A percentile compares a stretch with the other conserved stretches of the same genome.
These are phyloP conservation scores for Aureobasidium sp. DNA, from an alignment of 2,329 filamentous ascomycete species.

Conservation along the genomic window DNA sequence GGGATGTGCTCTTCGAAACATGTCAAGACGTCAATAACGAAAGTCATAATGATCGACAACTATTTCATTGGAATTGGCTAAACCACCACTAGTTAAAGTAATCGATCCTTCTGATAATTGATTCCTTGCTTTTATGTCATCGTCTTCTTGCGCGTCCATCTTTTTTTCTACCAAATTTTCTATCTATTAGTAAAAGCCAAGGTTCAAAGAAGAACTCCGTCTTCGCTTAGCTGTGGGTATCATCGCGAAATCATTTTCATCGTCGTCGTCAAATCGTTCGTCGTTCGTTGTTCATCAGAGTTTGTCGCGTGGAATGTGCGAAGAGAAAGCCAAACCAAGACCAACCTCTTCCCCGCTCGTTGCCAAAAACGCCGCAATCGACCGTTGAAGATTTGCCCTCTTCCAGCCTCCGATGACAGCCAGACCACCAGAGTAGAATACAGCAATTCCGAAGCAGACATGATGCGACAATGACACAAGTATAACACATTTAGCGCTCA, in stretches of 20 bases:
- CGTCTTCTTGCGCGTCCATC: not conserved
- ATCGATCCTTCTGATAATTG: not conserved
- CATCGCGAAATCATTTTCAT: not conserved
- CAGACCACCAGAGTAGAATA: not conserved
- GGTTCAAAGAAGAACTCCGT: not conserved
- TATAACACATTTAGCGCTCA: not conserved
- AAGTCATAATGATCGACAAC: constrained; percentile 1
- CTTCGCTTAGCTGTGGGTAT: not conserved
- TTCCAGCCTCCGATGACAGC: not conserved
- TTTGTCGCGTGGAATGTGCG: not conserved
- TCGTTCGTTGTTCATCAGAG: not conserved
- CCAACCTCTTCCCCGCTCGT: constrained; percentile 9
- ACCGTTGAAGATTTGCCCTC: not conserved
- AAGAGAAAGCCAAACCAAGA: not conserved
- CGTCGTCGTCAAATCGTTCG: not conserved
- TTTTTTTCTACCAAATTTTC: not conserved
- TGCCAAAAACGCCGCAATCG: not conserved
- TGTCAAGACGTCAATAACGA: not conserved
- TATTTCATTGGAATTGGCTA: not conserved
- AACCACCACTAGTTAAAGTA: not conserved
- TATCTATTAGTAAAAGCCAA: not conserved
- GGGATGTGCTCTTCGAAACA: not conserved
- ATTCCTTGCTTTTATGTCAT: not conserved
- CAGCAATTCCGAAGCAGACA: not conserved
- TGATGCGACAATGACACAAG: not conserved